Evolutionary conservation across 495 filamentous ascomycete species (phyloP).

Genomic region (Letharia columbiana): DNA sequence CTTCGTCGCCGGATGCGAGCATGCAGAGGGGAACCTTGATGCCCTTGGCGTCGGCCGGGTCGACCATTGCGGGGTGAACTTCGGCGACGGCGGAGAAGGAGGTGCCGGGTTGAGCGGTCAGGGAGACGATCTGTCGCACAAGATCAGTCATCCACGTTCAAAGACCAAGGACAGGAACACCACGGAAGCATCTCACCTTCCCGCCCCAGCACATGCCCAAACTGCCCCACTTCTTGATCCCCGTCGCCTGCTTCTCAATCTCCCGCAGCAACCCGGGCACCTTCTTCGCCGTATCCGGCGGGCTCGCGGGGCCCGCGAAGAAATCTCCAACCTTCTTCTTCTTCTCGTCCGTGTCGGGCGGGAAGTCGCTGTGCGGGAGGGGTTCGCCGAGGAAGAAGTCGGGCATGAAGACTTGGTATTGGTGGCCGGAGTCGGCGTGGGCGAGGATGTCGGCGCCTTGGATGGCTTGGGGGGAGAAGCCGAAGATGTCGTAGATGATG

Average conservation of each 20-base stretch:
- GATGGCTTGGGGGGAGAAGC: slow-evolving; percentile 46
- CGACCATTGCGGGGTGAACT: slow-evolving; percentile 82
- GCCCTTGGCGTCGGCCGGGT: slow-evolving; percentile 59
- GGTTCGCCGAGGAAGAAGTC: slow-evolving; percentile 49
- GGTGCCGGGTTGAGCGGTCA: slow-evolving; percentile 49
- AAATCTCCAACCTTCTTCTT: slow-evolving; percentile 64
- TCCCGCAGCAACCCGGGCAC: slow-evolving; percentile 55
- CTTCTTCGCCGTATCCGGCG: slow-evolving; percentile 52
- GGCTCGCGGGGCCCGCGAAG: slow-evolving; percentile 61
- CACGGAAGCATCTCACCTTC: slow-evolving; percentile 44
- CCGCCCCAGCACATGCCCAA: slow-evolving; percentile 96
- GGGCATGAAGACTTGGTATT: slow-evolving; percentile 51
- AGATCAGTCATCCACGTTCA: slow-evolving; percentile 32
- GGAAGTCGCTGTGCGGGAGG: slow-evolving; percentile 48
- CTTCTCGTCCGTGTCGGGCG: slow-evolving; percentile 75
- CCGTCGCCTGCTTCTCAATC: slow-evolving; percentile 38
- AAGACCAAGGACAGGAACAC: background rate
- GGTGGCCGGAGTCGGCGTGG: slow-evolving; percentile 37
- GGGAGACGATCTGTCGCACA: slow-evolving; percentile 44
- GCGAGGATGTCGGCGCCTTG: slow-evolving; percentile 53
- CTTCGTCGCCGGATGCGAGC: slow-evolving; percentile 62
- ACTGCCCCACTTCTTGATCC: slow-evolving; percentile 70
- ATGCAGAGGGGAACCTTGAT: slow-evolving; percentile 58
- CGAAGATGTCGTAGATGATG: slow-evolving; percentile 50
- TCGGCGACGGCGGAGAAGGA: slow-evolving; percentile 62